Evolutionary conservation across 2,329 filamentous ascomycete genomes (phyloP), one percentile per base, ranked within the genome.

Genomic region (Hymenoscyphus fraxineus): DNA sequence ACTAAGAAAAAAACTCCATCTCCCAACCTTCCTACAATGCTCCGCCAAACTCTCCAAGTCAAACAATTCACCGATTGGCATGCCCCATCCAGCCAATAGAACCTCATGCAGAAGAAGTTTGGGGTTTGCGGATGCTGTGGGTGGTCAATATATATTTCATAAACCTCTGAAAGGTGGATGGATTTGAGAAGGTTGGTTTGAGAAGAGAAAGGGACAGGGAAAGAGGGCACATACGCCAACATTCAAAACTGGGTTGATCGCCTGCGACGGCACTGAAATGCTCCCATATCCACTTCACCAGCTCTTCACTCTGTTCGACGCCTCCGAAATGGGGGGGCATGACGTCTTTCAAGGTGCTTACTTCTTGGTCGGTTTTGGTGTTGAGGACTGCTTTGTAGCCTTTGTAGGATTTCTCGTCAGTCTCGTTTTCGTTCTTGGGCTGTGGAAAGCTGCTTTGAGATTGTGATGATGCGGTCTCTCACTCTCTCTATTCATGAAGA

Each of bases 1-100:
- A 0, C 83, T 84, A n/a, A 89, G 78, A 76, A 90, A 81, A 71
- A 89, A 89, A 13, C 79, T 82, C 75, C 84, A 89, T 39, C 80
- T 77, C 12, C 79, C 77, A 61, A 80, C 79, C 72, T 80, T 78
- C 72, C 80, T 79, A 70, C 85, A 86, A 51, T 82, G 80, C 54
- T 77, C 63, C 7, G 72, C 66, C 59, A 75, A 64, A 38, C 61
- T 64, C 31, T 74, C 73, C 19, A 74, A 58, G 57, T 73, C 69
- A 64, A 71, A 75, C 3, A 73, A 44, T 63, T 75, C 72, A 10
- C 74, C 73, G 32, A 75, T 73, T 10, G 72, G 68, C 19, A 60
- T 71, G 32, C 69, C 71, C 71, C 71, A 73, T 16, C 69, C 66
- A 10, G 72, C 69, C 7, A 76, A 67, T 9, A 74, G 61, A 7